Evolutionary conservation across 495 filamentous ascomycete genomes (phyloP), one percentile per base, ranked within the genome.

Genomic region (Talaromyces trachyspermus): DNA sequence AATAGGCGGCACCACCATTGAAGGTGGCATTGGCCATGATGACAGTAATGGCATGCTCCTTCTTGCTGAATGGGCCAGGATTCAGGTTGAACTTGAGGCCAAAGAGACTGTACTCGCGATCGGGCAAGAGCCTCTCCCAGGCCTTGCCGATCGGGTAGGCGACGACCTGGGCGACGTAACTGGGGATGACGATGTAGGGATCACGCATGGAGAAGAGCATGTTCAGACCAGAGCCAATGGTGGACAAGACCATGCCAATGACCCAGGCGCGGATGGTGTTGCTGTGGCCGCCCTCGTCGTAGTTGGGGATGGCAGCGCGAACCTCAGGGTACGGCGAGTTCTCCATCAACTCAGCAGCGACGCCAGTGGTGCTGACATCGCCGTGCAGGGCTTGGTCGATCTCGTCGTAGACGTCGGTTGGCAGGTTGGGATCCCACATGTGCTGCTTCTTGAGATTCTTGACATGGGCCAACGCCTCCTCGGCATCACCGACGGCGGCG

Each of bases 221-320:
- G 63, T 89, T 88, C 63, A 85, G 67, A 0, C 70, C 76, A 7
- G 83, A 81, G 11, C 79, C 84, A 27, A 88, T 64, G 3, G 84
- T 73, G 7, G 83, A 75, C 15, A 87, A 68, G 3, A 86, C 22
- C 55, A 87, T 49, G n/a, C 84, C 84, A 50, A 88, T 78, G 5
- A 74, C 60, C 84, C 84, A 88, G 19, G 84, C 84, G 17, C 84
- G 79, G 38, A 88, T 71, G 20, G 84, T 88, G 55, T 84, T 85
- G 46, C 69, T 70, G 23, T 78, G 74, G 40, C 83, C 70, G 37
- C 80, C 76, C 50, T 86, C 81, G 56, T 87, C 83, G 51, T 74
- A 71, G 61, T 81, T 65, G 26, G 53, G 33, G 3, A 66, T 70
- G 10, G 66, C 61, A 15, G 64, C 57, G 22, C 59, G 66, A 0